Conservation (phyloP, 2,329 filamentous ascomycete genomes). For the Chaetomium globosum region DNA sequence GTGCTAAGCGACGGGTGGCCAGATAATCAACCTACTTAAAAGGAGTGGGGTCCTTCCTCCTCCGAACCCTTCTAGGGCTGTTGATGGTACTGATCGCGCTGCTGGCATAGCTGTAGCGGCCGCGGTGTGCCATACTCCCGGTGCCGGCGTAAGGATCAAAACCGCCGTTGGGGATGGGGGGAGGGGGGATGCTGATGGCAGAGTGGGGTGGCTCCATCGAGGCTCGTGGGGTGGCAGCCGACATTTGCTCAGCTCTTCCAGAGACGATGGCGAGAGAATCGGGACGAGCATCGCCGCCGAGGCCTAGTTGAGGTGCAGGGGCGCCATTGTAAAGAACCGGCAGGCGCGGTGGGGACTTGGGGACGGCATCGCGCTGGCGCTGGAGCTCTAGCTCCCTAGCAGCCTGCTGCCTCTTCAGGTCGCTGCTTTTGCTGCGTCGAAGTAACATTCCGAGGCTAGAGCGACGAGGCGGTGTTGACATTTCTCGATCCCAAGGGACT, state of each 20-base stretch:
- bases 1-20: background rate
- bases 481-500: conserved; percentile 34
- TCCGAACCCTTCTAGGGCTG: conserved; percentile 85
- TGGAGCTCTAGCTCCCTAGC: conserved; percentile 55
- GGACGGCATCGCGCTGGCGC: conserved; percentile 53
- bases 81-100: conserved; percentile 89
- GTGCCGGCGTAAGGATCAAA: conserved; percentile 79
- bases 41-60: conserved; percentile 94
- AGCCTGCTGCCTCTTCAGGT: conserved; percentile 65
- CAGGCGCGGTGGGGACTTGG: conserved; percentile 54
- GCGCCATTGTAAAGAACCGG: conserved; percentile 56
- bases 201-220: conserved; percentile 58
- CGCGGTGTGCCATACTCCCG: conserved; percentile 95
- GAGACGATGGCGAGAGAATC: conserved; percentile 65
- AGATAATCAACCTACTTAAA: conserved; percentile 77
- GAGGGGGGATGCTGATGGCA: conserved; percentile 52
- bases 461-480: conserved; percentile 46
- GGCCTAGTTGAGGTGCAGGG: conserved; percentile 50
- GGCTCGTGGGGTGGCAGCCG: conserved; percentile 45
- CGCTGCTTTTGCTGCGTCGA: conserved; percentile 68
- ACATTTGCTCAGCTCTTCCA: conserved; percentile 45
- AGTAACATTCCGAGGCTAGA: conserved; percentile 63
- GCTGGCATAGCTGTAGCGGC: conserved; percentile 94
- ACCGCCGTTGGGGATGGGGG: conserved; percentile 63
- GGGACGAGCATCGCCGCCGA: conserved; percentile 64